Base-by-base conservation (phyloP, 768 basidiomycete species). In the Vararia minispora region DNA sequence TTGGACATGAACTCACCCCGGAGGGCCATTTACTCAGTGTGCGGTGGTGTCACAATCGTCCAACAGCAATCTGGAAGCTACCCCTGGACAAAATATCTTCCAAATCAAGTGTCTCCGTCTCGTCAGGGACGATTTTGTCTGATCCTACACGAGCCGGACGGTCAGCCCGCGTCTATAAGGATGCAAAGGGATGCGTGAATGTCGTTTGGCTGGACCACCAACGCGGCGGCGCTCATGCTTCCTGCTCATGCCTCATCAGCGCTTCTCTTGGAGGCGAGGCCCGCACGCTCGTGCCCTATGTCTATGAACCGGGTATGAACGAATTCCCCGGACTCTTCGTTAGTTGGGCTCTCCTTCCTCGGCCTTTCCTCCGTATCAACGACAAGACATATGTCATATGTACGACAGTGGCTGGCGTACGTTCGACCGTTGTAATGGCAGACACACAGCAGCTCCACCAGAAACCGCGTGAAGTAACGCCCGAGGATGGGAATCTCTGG, bases 321-420 rank as follows among this genome's bases (percentile, higher is more conserved):
- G 54, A 47, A 3, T 59, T 61, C 43, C 58, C 60, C 2, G 61
- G 61, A 3, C 38, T 63, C 7, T 63, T 57, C 40, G 32, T 47
- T 32, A 53, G 55, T n/a, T n/a, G n/a, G 20, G 43, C 43, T 16
- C 42, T 56, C 4, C 51, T 55, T 2, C 23, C 48, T 6, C 38
- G 44, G 12, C 52, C 57, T 2, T 57, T 61, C 33, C 35, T 61
- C 7, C 28, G 39, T 3, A 22, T 37, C 5, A 31, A 38, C 13
- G 32, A 20, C 8, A 32, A 33, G 5, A 16, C 41, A 12, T 39
- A 45, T 9, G 12, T 56, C 22, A 41, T 46, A 11, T 37, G 51
- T 13, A 42, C 45, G 14, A 51, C 52, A 11, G 42, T 46, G 11
- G 53, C 46, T 38, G 44, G 53, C 8, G 53, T 52, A 1, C 40